Conservation (phyloP, 331 rosid genomes). For the Phaseolus coccineus region DNA sequence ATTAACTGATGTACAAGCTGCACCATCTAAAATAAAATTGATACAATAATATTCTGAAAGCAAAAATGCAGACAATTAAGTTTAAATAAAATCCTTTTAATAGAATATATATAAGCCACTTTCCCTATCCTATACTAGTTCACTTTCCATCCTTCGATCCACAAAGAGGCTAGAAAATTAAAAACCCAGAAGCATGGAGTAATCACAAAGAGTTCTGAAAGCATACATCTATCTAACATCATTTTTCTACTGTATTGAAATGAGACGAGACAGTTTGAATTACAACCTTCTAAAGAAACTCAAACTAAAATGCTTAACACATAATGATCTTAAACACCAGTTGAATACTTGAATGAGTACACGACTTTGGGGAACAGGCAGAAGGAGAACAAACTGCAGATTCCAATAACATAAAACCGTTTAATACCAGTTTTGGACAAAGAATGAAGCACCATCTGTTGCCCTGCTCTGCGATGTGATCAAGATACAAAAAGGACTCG, state of each 20-base stretch:
- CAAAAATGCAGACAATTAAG: not conserved
- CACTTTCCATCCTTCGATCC: no score
- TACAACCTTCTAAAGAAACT: conserved; percentile 16
- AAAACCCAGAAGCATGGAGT: not conserved
- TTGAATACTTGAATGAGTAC: conserved; percentile 1
- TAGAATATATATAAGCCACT: not conserved
- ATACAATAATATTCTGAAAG: not conserved
- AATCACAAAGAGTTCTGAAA: not conserved
- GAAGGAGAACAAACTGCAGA: not conserved
- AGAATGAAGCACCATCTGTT: not conserved
- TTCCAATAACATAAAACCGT: not conserved
- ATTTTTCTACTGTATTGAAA: conserved; percentile 7
- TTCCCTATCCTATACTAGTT: not conserved
- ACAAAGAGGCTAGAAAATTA: not conserved
- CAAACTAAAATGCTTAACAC: not conserved
- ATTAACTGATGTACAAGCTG: not conserved
- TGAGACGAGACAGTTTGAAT: conserved; percentile 3
- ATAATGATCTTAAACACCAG: conserved; percentile 1
- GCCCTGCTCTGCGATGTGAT: not conserved
- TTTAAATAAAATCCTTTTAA: not conserved
- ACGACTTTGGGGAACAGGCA: not conserved
- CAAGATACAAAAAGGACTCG: not conserved
- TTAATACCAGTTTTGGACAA: no score
- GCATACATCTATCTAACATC: not conserved
- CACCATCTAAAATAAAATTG: no score